Base-by-base conservation (phyloP, 257 asterid genomes). In the Gynochthodes officinalis region DNA sequence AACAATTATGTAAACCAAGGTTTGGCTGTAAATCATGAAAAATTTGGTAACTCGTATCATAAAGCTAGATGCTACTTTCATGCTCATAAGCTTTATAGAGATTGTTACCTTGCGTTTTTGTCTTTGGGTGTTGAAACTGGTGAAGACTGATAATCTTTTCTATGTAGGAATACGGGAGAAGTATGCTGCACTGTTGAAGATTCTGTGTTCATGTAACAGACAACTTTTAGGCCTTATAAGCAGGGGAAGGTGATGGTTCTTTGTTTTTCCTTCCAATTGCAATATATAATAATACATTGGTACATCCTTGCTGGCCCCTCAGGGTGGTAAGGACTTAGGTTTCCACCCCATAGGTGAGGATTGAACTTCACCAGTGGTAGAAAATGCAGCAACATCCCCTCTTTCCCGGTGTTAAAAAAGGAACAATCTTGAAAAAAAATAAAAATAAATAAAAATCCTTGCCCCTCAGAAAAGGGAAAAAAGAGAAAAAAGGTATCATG, bases 131-230 rank as follows among this genome's bases (percentile, higher is more conserved):
- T 62, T 62, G 67, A 6, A 39, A 37, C 43, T 53, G 42, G 18
- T 25, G n/a, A n/a, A 35, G 42, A 18, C 37, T 68, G 78, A 25
- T 46, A 28, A 62, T 61, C 25, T 39, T 61, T 73, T 39, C 61
- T 76, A 57, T 82, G 81, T 84, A 93, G 98, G 96, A 73, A 83
- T 90, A 72, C 82, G 71, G 76, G 83, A 81, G 79, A 89, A 78
- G 66, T 77, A 81, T 70, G 80, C 79, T 73, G 74, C 71, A 64
- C 83, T 90, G 42, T 74, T 89, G 88, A 86, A 82, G 91, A 77
- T 79, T 61, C 81, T 89, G 57, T 83, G 85, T 73, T 75, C 90
- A 30, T 82, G 89, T 65, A 69, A 83, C 73, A 59, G 82, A 75
- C 91, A 76, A 70, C 83, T 89, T 79, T 64, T 85, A 78, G 78